These are phyloP conservation scores for Candida ortonii DNA, from an alignment of 805 yeast species.

Conservation along the genomic window DNA sequence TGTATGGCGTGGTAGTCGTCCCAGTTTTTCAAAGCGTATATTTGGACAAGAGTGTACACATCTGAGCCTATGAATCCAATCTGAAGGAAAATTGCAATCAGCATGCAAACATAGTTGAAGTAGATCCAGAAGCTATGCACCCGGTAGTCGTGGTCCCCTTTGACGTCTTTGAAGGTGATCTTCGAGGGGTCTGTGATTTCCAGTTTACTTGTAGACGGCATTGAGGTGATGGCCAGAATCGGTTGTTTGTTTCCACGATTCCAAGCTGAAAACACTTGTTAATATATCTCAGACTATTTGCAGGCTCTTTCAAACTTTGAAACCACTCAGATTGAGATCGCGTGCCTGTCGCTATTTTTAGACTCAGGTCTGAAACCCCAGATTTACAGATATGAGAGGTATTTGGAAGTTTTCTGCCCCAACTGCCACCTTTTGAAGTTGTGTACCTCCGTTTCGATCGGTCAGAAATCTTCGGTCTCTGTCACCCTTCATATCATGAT, in stretches of 20 bases:
- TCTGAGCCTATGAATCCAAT: slow-evolving; percentile 61
- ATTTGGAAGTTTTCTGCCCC: too few species aligned
- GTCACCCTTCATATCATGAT: too few species aligned
- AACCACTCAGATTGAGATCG: slow-evolving; percentile 1
- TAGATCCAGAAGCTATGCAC: slow-evolving; percentile 45
- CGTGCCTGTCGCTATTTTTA: slow-evolving; percentile 4
- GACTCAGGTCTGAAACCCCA: slow-evolving; percentile 3
- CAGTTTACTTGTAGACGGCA: slow-evolving; percentile 4
- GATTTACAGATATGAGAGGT: too few species aligned
- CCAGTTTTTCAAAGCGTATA: slow-evolving; percentile 62
- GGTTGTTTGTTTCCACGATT: too few species aligned
- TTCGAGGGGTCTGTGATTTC: slow-evolving; percentile 20
- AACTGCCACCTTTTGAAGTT: too few species aligned
- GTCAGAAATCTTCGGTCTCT: too few species aligned
- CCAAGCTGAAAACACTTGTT: too few species aligned
- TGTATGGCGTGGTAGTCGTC: slow-evolving; percentile 30
- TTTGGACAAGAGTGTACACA: slow-evolving; percentile 72
- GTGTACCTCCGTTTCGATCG: too few species aligned
- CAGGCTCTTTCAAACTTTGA: too few species aligned
- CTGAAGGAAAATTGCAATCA: slow-evolving; percentile 44
- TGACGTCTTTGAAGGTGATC: slow-evolving; percentile 29
- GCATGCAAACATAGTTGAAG: slow-evolving; percentile 39
- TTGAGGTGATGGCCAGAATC: not conserved
- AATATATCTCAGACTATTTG: too few species aligned
- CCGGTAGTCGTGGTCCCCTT: slow-evolving; percentile 29